These are phyloP conservation scores for Trichophyton mentagrophytes DNA, from an alignment of 2,329 filamentous ascomycete species.

Conservation along the genomic window DNA sequence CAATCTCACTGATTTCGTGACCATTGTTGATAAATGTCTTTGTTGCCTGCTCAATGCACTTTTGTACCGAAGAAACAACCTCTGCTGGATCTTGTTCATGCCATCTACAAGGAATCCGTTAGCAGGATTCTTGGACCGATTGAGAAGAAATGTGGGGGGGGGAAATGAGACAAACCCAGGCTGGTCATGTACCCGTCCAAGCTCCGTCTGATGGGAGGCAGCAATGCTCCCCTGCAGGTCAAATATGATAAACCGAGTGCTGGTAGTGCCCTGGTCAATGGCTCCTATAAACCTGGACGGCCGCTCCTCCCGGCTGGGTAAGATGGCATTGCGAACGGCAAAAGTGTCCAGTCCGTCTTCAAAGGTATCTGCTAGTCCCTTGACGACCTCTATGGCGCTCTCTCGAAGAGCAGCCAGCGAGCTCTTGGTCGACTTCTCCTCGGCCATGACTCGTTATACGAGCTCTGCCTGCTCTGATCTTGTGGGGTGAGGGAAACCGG, in stretches of 20 bases:
- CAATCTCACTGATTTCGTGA: conserved; percentile 55
- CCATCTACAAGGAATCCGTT: conserved; percentile 45
- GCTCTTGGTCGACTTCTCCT: not conserved
- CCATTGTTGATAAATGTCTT: conserved; percentile 59
- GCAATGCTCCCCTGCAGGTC: conserved; percentile 64
- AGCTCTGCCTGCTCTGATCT: not conserved
- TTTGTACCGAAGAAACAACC: conserved; percentile 60
- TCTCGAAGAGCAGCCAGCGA: not conserved
- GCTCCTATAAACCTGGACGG: conserved; percentile 56
- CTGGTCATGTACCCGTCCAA: conserved; percentile 70
- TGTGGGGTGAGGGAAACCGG: not conserved
- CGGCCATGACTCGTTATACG: not conserved
- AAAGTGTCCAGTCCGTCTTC: not conserved
- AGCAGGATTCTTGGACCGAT: not conserved
- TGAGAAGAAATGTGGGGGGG: not conserved
- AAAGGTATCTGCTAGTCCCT: not conserved
- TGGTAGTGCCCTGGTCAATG: conserved; percentile 85
- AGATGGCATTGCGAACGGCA: not conserved
- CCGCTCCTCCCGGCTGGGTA: not conserved
- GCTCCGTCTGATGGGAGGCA: conserved; percentile 75
- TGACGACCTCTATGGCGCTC: conserved; percentile 2
- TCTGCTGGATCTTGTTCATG: conserved; percentile 78
- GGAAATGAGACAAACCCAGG: conserved; percentile 52
- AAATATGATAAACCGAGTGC: conserved; percentile 82
- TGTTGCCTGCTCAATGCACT: conserved; percentile 66